A percentile compares a stretch with the other conserved stretches of the same genome.
phyloP scores from a whole-genome alignment of 352 stramenopile species.

The Globisporangium canariense region DNA sequence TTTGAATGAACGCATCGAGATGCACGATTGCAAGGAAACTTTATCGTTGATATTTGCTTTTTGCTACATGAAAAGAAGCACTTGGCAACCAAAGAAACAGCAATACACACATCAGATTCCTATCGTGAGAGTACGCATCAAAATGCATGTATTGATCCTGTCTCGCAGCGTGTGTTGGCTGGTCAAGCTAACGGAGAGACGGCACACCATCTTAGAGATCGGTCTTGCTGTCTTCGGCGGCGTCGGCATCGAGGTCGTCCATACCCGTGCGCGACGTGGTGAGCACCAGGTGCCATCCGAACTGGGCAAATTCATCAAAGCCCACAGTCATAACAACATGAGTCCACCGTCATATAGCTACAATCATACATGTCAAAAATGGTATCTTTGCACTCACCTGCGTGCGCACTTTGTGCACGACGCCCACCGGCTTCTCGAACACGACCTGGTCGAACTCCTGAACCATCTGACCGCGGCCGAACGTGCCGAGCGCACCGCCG shows the following conservation, averaged over 20 bases:
- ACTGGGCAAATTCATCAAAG: constrained; percentile 26
- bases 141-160: neutral
- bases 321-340: constrained; percentile 1
- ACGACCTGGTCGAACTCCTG: constrained; percentile 75
- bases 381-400: constrained; percentile 33
- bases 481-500: constrained; percentile 62
- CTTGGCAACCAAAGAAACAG: neutral
- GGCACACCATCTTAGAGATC: neutral
- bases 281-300: constrained; percentile 48
- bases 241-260: constrained; percentile 19
- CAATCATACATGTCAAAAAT: neutral
- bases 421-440: constrained; percentile 58
- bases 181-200: neutral
- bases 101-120: neutral
- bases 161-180: neutral
- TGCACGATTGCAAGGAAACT: neutral
- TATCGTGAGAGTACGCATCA: neutral
- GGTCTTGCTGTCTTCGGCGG: constrained; percentile 3
- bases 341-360: neutral
- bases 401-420: constrained; percentile 75
- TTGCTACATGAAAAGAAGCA: neutral
- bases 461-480: constrained; percentile 73
- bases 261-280: constrained; percentile 55
- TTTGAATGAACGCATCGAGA: neutral
- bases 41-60: neutral